A percentile compares a stretch with the other conserved stretches of the same genome.
Evolutionary conservation across 495 filamentous ascomycete genomes (phyloP).

Genomic region (Neurospora terricola): DNA sequence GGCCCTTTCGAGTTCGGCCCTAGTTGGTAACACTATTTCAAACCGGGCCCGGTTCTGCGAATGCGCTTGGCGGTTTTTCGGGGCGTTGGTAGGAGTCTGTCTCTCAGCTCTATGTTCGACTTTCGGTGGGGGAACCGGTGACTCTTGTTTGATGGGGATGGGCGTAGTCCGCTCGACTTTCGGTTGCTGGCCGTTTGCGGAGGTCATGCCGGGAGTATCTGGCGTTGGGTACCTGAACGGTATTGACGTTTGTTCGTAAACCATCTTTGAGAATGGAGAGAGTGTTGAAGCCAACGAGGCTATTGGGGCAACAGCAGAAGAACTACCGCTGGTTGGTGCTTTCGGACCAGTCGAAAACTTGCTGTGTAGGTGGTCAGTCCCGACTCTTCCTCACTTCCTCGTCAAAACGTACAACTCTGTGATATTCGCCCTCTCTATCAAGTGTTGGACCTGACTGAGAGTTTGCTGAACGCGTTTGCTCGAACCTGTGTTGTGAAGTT

Average conservation of each 20-base stretch:
- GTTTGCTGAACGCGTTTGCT: conserved; percentile 36
- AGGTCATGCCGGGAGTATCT: conserved; percentile 13
- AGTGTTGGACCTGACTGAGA: conserved; percentile 57
- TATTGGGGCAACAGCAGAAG: conserved; percentile 6
- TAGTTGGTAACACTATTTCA: conserved; percentile 26
- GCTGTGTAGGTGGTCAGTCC: conserved; percentile 31
- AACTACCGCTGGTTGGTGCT: conserved; percentile 1
- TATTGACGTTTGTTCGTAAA: conserved; percentile 30
- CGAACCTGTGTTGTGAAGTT: conserved; percentile 27
- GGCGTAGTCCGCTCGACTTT: conserved; percentile 4
- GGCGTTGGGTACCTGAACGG: conserved; percentile 29
- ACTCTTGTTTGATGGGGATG: conserved; percentile 5
- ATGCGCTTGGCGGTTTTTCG: conserved; percentile 16
- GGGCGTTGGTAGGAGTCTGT: conserved; percentile 1
- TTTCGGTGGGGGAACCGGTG: conserved; percentile 10
- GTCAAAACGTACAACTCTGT: conserved; percentile 56
- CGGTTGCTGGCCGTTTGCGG: conserved; percentile 8
- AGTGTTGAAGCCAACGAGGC: conserved; percentile 22
- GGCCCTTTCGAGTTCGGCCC: conserved; percentile 15
- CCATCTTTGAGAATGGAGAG: conserved; percentile 34
- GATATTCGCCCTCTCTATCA: conserved; percentile 55
- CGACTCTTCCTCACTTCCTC: not conserved
- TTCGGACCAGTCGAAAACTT: conserved; percentile 53
- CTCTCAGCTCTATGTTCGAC: conserved; percentile 3
- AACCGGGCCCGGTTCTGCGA: conserved; percentile 18